Evolutionary conservation across 192 early-diverging fungal species (phyloP).

Genomic region (Phlyctochytrium bullatum): DNA sequence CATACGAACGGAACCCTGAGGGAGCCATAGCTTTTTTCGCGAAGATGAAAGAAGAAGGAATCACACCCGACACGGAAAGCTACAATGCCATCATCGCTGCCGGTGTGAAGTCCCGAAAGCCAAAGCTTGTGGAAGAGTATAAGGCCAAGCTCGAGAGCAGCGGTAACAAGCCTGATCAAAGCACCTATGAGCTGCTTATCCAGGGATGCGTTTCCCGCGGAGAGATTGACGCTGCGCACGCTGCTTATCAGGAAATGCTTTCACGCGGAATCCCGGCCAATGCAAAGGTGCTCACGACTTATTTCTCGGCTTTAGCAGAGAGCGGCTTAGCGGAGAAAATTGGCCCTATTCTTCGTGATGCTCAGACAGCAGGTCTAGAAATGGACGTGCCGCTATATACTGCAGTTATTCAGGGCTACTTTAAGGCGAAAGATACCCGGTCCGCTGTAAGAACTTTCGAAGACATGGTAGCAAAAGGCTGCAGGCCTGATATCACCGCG

Average conservation of each 20-base stretch:
- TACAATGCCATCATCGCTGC: conserved; percentile 28
- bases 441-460: conserved; percentile 16
- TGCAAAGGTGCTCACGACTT: not conserved
- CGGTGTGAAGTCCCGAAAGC: not conserved
- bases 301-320: not conserved
- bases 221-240: not conserved
- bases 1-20: conserved; percentile 11
- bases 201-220: not conserved
- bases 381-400: conserved; percentile 28
- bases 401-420: conserved; percentile 25
- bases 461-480: conserved; percentile 19
- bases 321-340: not conserved
- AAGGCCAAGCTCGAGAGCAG: not conserved
- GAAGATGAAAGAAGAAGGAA: conserved; percentile 36
- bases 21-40: conserved; percentile 34
- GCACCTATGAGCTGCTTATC: not conserved
- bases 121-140: not conserved
- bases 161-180: not conserved
- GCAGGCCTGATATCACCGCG: conserved; percentile 22
- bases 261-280: conserved; percentile 6
- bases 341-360: not conserved
- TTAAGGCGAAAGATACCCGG: conserved; percentile 15
- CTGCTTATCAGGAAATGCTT: conserved; percentile 21
- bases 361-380: conserved; percentile 4
- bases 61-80: conserved; percentile 32